Evolutionary conservation across 352 stramenopile species (phyloP).

Genomic region (Phytophthora ramorum): DNA sequence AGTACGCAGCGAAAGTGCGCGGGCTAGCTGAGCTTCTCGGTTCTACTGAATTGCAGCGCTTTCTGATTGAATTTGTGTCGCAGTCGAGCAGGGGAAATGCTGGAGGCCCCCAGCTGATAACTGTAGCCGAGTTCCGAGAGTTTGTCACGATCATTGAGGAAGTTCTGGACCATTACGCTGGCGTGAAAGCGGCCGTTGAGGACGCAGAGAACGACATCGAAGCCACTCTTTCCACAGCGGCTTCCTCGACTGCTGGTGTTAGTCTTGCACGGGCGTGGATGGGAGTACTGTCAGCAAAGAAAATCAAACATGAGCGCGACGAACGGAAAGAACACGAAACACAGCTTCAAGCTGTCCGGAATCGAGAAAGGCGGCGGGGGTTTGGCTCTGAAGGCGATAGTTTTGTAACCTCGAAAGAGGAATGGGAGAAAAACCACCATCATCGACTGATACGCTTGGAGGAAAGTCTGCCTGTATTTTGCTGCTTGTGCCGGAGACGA

Average conservation of each 20-base stretch:
- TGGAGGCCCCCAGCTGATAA: conserved; percentile 23
- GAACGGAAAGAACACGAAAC: conserved; percentile 48
- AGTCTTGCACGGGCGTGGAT: conserved; percentile 50
- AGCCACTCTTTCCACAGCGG: conserved; percentile 35
- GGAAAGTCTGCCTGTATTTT: conserved; percentile 45
- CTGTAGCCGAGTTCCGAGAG: conserved; percentile 50
- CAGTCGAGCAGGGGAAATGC: conserved; percentile 25
- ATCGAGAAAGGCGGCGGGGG: conserved; percentile 22
- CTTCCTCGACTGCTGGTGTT: conserved; percentile 14
- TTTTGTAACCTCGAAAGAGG: conserved; percentile 47
- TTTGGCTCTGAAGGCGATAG: conserved; percentile 28
- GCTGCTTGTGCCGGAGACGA: conserved; percentile 65
- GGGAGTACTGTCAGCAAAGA: conserved; percentile 65
- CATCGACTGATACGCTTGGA: conserved; percentile 63
- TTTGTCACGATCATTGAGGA: conserved; percentile 70
- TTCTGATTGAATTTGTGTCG: conserved; percentile 66
- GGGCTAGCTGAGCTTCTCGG: conserved; percentile 54
- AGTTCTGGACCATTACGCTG: conserved; percentile 50
- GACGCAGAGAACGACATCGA: conserved; percentile 73
- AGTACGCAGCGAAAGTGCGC: conserved; percentile 47
- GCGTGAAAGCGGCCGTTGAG: conserved; percentile 51
- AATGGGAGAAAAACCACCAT: conserved; percentile 78
- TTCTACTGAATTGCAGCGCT: conserved; percentile 57
- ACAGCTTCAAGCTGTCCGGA: conserved; percentile 36
- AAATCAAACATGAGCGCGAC: conserved; percentile 58